These are phyloP conservation scores for Cystobasidium ongulense DNA, from an alignment of 768 basidiomycete species.

Conservation along the genomic window DNA sequence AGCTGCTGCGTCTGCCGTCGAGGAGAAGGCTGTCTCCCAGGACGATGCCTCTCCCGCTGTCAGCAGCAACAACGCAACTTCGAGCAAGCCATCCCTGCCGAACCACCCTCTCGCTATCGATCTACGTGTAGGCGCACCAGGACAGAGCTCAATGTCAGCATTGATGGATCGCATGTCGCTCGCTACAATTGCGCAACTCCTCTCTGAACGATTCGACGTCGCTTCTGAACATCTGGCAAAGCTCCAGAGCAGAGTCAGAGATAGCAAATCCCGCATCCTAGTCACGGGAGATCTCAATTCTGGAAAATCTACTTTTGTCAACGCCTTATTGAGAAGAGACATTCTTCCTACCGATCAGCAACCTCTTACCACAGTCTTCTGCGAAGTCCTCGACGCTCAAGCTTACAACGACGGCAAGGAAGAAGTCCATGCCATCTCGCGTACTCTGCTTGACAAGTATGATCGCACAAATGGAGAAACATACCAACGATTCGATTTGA, in stretches of 20 bases:
- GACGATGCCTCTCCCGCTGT: not conserved
- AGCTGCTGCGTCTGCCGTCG: not conserved
- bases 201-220: conserved; percentile 71
- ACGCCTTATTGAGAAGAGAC: conserved; percentile 78
- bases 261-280: conserved; percentile 88
- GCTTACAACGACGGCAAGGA: conserved; percentile 66
- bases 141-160: conserved; percentile 51
- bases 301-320: conserved; percentile 97
- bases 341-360: conserved; percentile 98
- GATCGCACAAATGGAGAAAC: conserved; percentile 64
- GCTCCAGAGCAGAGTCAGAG: conserved; percentile 75
- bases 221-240: conserved; percentile 72
- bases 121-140: conserved; percentile 64
- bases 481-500: conserved; percentile 59
- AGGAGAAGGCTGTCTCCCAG: not conserved
- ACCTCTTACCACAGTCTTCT: conserved; percentile 93
- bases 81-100: conserved; percentile 41
- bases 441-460: conserved; percentile 55
- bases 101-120: conserved; percentile 86
- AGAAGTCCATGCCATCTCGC: conserved; percentile 74
- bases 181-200: conserved; percentile 78
- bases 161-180: conserved; percentile 90
- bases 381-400: conserved; percentile 84
- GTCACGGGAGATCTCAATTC: conserved; percentile 98
- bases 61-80: no score